Percentiles rank a stretch among this genome's conserved stretches.
Conservation (phyloP, 768 basidiomycete species). For the Serendipita sp. region DNA sequence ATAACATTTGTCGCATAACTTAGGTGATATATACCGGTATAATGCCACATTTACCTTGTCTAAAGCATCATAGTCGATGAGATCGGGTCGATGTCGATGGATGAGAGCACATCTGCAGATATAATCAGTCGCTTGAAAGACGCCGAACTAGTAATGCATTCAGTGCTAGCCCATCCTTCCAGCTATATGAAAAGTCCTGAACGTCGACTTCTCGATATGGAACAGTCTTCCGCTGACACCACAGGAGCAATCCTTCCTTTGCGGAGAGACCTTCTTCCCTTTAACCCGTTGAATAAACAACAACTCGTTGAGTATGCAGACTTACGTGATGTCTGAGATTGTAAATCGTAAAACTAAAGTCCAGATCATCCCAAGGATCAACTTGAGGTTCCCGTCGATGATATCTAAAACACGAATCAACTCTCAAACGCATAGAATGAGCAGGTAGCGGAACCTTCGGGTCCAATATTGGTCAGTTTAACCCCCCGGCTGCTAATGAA, state of each 20-base stretch:
- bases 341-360: constrained; percentile 93
- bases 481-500: constrained; percentile 91
- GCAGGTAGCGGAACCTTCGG: constrained; percentile 48
- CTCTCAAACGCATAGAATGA: not conserved
- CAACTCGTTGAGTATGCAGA: constrained; percentile 8
- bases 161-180: constrained; percentile 93
- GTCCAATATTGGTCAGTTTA: constrained; percentile 93
- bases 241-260: constrained; percentile 89
- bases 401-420: constrained; percentile 47
- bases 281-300: constrained; percentile 12
- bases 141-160: constrained; percentile 27
- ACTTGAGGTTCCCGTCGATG: constrained; percentile 95
- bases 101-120: constrained; percentile 78
- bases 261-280: constrained; percentile 98
- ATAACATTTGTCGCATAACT: constrained; percentile 12
- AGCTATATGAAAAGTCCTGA: constrained; percentile 83
- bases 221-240: constrained; percentile 95
- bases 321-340: constrained; percentile 93
- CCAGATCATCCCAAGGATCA: constrained; percentile 99
- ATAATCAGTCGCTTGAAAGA: constrained; percentile 10
- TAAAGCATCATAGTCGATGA: constrained; percentile 75
- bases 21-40: not conserved
- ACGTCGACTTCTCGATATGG: constrained; percentile 86
- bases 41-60: constrained; percentile 44
- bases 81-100: constrained; percentile 91